Base-by-base conservation (phyloP, 257 asterid genomes). In the Solanum sejunctum region DNA sequence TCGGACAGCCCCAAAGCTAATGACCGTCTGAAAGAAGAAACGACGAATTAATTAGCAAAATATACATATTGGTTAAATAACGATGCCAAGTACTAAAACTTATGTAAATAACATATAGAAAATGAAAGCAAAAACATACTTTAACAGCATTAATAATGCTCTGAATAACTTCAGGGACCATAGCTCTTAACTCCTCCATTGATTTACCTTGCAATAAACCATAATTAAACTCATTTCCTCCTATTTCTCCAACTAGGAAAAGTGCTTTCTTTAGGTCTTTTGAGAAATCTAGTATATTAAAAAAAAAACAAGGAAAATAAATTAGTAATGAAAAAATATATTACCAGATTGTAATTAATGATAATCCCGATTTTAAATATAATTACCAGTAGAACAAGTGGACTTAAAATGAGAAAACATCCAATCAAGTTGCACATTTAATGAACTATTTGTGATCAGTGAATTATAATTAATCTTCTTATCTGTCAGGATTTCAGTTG, bases 211-310 rank as follows among this genome's bases (percentile, higher is more conserved):
- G 88, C 17, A 83, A 13, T 15, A 88, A 80, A 69, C 87, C 87
- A 61, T 41, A 60, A 51, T 58, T 81, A 12, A 83, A 85, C 36
- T 88, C 88, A 20, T 79, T 79, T 16, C 73, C 23, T 17, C 90
- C 87, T 49, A 88, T 83, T 56, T 88, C 84, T 26, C 87, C 90
- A 71, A 89, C 87, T 17, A 89, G 0, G 83, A 89, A 28, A 21
- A 83, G 26, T 64, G 36, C 39, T 6, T 36, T 51, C 54, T 36
- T 36, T 51, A 85, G 83, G 45, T 16, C 23, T n/a, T 4, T 7
- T 0, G 58, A 47, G 41, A 58, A 73, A n/a, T 73, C 71, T 63
- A 63, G 43, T 5, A 12, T 2, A 63, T 12, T 3, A 32, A 32
- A 70, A 39, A 69, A 18, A 10, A 0, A 70, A 67, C 5, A 8